Base-by-base conservation (phyloP, 2,329 filamentous ascomycete genomes). In the Aspergillus sp. region DNA sequence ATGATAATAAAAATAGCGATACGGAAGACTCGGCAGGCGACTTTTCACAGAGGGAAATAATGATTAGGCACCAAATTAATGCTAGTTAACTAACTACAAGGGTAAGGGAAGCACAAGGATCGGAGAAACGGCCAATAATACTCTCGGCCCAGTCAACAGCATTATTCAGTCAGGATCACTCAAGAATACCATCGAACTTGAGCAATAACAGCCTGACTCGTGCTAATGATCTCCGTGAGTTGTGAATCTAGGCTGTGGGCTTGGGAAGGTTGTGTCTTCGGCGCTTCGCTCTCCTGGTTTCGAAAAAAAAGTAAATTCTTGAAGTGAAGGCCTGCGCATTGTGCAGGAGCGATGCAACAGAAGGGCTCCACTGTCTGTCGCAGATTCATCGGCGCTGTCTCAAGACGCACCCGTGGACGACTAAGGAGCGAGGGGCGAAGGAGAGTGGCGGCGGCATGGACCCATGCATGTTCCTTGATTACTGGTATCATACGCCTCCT, bases 321-420 rank as follows among this genome's bases (percentile, higher is more conserved):
- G 24, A 24, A 24, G 24, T 24, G 24, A 24, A 24, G 24, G 24
- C 24, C 24, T 39, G 37, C 12, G 37, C 37, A n/a, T 5, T 13
- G 15, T 15, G 37, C 8, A 30, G 19, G 7, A 22, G 33, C 19
- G 19, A 37, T 53, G 51, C 51, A 53, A 54, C 51, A n/a, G 15
- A n/a, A 39, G 42, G 30, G 42, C 30, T 54, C 51, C 51, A 54
- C 51, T 41, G 42, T 19, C 37, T 48, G 51, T 54, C 33, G 51
- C 51, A 54, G 20, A 40, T 47, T 40, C 20, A 40, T 33, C 13
- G 17, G 34, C 33, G 30, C 12, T 39, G 30, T 34, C n/a, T 19
- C 19, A 24, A n/a, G 39, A 27, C 11, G 27, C 27, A 30, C 19
- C 27, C 20, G 7, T 24, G 22, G 15, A 5, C 12, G 42, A 11